phyloP scores from a whole-genome alignment of 2,329 filamentous ascomycete genomes.

The Phoma sp. region DNA sequence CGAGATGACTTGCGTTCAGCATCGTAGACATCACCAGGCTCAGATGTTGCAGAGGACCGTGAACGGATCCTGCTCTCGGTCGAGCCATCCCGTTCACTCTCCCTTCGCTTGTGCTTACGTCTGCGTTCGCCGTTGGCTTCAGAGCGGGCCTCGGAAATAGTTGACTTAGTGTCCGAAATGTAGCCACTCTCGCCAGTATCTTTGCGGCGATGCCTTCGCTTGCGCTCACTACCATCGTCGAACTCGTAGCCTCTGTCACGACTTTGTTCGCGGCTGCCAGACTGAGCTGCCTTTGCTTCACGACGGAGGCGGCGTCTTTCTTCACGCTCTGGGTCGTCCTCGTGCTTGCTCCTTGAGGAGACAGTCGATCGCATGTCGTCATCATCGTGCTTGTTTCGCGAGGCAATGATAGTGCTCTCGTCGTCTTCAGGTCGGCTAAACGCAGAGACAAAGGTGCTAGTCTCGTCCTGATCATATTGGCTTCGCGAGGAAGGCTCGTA shows the following conservation, averaged over 20 bases:
- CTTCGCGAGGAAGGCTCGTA: slow-evolving; percentile 15
- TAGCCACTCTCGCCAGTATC: slow-evolving; percentile 47
- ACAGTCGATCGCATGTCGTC: slow-evolving; percentile 27
- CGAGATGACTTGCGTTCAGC: slow-evolving; percentile 47
- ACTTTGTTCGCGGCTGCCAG: slow-evolving; percentile 42
- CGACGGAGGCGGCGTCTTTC: slow-evolving; percentile 37
- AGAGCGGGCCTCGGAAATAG: slow-evolving; percentile 47
- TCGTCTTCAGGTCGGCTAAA: slow-evolving; percentile 31
- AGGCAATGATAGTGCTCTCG: slow-evolving; percentile 34
- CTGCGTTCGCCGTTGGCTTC: slow-evolving; percentile 46
- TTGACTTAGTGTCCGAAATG: slow-evolving; percentile 52
- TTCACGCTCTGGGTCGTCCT: slow-evolving; percentile 40
- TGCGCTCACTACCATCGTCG: slow-evolving; percentile 39
- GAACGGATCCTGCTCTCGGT: slow-evolving; percentile 34
- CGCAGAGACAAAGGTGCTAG: slow-evolving; percentile 18
- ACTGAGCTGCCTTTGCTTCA: slow-evolving; percentile 23
- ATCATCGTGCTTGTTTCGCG: slow-evolving; percentile 36
- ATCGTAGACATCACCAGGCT: slow-evolving; percentile 51
- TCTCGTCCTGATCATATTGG: slow-evolving; percentile 19
- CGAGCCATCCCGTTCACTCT: slow-evolving; percentile 44
- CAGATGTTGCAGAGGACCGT: slow-evolving; percentile 48
- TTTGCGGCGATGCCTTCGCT: slow-evolving; percentile 45
- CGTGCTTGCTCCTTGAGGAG: slow-evolving; percentile 35
- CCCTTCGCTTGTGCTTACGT: slow-evolving; percentile 43
- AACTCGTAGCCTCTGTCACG: slow-evolving; percentile 46